Evolutionary conservation across 2,329 filamentous ascomycete genomes (phyloP).

Genomic region (Colletotrichum eremochloae): DNA sequence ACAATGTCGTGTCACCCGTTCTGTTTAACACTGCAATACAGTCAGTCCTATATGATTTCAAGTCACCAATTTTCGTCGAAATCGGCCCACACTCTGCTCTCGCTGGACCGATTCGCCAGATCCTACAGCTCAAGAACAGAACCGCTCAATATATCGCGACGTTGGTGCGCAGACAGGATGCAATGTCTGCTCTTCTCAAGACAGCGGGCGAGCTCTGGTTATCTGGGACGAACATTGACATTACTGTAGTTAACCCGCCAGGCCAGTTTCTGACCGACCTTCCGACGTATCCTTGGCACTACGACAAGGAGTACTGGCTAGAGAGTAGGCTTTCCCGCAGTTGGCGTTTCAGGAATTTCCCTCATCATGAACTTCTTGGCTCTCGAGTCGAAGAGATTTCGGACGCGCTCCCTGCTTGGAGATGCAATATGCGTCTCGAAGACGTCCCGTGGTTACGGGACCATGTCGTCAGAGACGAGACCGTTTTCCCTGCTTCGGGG

Average conservation of each 20-base stretch:
- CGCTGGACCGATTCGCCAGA: slow-evolving; percentile 64
- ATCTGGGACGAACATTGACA: slow-evolving; percentile 14
- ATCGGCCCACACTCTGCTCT: slow-evolving; percentile 64
- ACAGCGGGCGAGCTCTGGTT: slow-evolving; percentile 39
- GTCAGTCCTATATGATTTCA: slow-evolving; percentile 18
- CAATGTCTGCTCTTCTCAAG: slow-evolving; percentile 24
- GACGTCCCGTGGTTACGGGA: slow-evolving; percentile 32
- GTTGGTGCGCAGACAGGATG: slow-evolving; percentile 20
- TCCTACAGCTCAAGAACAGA: slow-evolving; percentile 53
- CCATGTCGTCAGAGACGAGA: slow-evolving; percentile 16
- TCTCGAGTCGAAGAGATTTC: slow-evolving; percentile 27
- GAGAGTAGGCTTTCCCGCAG: slow-evolving; percentile 25
- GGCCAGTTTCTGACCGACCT: slow-evolving; percentile 28
- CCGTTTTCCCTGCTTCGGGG: slow-evolving; percentile 24
- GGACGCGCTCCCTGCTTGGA: slow-evolving; percentile 30
- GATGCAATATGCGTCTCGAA: slow-evolving; percentile 33
- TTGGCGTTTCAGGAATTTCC: slow-evolving; percentile 24
- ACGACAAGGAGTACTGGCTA: slow-evolving; percentile 30
- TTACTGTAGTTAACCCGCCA: slow-evolving; percentile 11
- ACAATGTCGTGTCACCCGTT: slow-evolving; percentile 56
- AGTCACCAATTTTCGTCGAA: slow-evolving; percentile 56
- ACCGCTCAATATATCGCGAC: slow-evolving; percentile 21
- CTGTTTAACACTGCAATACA: slow-evolving; percentile 56
- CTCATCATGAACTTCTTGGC: slow-evolving; percentile 36
- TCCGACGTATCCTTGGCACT: slow-evolving; percentile 30